A percentile compares a stretch with the other conserved stretches of the same genome.
These are phyloP conservation scores for Scutellaria baicalensis DNA, from an alignment of 257 asterid genomes.

Conservation along the genomic window DNA sequence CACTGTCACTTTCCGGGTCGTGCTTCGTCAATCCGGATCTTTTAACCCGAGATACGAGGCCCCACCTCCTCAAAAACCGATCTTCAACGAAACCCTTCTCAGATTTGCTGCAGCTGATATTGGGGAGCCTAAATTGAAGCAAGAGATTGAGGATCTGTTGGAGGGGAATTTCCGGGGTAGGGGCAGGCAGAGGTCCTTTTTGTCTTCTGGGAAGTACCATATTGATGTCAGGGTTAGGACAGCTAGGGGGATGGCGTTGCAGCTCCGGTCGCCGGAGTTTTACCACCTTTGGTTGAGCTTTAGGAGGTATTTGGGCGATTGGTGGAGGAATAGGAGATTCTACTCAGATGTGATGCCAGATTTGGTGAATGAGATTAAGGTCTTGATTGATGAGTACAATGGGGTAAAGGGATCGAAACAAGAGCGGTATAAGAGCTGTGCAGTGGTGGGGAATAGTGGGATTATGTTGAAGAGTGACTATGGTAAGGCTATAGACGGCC, in stretches of 20 bases:
- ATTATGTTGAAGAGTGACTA: constrained; percentile 45
- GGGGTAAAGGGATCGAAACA: constrained; percentile 8
- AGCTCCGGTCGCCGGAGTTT: constrained; percentile 70
- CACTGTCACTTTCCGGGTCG: constrained; percentile 40
- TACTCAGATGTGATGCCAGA: constrained; percentile 42
- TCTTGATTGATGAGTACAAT: constrained; percentile 21
- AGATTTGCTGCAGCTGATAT: constrained; percentile 54
- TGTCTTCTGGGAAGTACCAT: constrained; percentile 59
- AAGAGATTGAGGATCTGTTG: constrained; percentile 62
- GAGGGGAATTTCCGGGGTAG: constrained; percentile 64
- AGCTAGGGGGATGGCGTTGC: constrained; percentile 42
- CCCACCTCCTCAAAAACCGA: constrained; percentile 23
- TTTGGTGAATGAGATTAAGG: constrained; percentile 28
- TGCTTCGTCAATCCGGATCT: constrained; percentile 34
- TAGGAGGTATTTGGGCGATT: constrained; percentile 47
- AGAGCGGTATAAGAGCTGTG: constrained; percentile 54
- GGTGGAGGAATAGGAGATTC: constrained; percentile 64
- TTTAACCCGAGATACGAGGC: constrained; percentile 36
- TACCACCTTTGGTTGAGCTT: constrained; percentile 60
- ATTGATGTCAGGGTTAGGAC: constrained; percentile 43
- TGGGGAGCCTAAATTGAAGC: constrained; percentile 56
- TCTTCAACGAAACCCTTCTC: constrained; percentile 60
- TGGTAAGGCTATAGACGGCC: constrained; percentile 64
- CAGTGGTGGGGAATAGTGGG: constrained; percentile 97
- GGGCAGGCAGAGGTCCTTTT: constrained; percentile 67